Evolutionary conservation across 225 moss, liverwort and hornwort genomes (phyloP).

Genomic region (Anthoceros angustus): DNA sequence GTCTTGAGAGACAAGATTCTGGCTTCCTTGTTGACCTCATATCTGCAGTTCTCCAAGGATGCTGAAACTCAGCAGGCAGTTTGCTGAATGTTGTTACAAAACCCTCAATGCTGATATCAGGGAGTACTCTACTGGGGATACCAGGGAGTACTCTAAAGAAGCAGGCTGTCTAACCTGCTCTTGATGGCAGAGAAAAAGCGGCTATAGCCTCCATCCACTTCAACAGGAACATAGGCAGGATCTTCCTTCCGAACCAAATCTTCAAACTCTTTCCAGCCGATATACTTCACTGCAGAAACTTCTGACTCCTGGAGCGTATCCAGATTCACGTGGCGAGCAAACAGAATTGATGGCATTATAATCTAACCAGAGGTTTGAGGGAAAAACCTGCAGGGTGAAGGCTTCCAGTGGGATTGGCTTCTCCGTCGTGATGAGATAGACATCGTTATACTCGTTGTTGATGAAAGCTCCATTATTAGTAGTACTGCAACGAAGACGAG

Average conservation of each 20-base stretch:
- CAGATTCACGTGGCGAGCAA: background rate
- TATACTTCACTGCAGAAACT: constrained; percentile 81
- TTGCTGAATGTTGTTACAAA: too few relatives aligned
- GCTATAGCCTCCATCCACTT: constrained; percentile 50
- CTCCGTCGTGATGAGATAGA: constrained; percentile 80
- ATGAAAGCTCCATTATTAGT: constrained; percentile 63
- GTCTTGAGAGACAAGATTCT: constrained; percentile 45
- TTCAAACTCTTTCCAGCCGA: constrained; percentile 77
- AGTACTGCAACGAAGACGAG: constrained; percentile 30
- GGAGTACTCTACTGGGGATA: background rate
- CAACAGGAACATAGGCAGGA: constrained; percentile 48
- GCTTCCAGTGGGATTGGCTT: constrained; percentile 73
- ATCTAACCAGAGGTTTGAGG: background rate
- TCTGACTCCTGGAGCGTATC: constrained; percentile 54
- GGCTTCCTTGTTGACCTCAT: constrained; percentile 36
- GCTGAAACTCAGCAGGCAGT: background rate
- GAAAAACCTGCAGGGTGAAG: constrained; percentile 69
- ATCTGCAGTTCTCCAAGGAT: constrained; percentile 24
- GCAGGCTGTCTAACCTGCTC: constrained; percentile 27
- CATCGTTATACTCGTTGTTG: constrained; percentile 92
- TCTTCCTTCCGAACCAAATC: constrained; percentile 36
- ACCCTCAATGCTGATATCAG: background rate
- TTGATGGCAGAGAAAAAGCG: constrained; percentile 48
- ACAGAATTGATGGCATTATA: background rate
- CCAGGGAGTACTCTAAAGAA: background rate